phyloP scores from a whole-genome alignment of 768 basidiomycete species.

The Gloeophyllum trabeum region DNA sequence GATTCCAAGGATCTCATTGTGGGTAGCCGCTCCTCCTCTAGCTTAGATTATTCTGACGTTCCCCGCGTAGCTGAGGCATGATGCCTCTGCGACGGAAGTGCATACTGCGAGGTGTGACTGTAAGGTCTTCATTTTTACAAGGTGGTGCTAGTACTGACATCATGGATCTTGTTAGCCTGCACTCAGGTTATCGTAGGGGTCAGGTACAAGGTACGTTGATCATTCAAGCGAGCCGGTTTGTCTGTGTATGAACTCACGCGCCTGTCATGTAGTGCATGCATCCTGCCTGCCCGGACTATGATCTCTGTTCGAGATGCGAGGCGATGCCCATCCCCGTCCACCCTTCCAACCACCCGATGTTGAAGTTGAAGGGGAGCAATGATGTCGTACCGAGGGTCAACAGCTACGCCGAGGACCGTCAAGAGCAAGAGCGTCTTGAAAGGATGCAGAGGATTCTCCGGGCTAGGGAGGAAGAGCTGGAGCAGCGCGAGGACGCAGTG shows the following conservation, averaged over 20 bases:
- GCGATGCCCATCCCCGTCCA: slow-evolving; percentile 71
- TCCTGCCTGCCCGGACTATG: slow-evolving; percentile 65
- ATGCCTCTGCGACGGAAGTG: too few relatives aligned
- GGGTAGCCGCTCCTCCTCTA: slow-evolving; percentile 12
- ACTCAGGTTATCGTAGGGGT: slow-evolving; percentile 39
- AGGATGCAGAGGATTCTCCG: too few relatives aligned
- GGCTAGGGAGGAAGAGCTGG: too few relatives aligned
- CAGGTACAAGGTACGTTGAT: slow-evolving; percentile 55
- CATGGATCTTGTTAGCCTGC: too few relatives aligned
- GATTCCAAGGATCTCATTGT: slow-evolving; percentile 49
- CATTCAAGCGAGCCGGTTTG: background rate
- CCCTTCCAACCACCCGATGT: slow-evolving; percentile 54
- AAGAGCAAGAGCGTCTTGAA: too few relatives aligned
- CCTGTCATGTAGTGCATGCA: slow-evolving; percentile 56
- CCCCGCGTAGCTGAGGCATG: background rate
- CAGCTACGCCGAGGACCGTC: too few relatives aligned
- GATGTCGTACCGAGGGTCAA: slow-evolving; percentile 35
- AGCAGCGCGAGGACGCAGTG: too few relatives aligned
- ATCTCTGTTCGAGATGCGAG: slow-evolving; percentile 73
- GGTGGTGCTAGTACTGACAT: too few relatives aligned
- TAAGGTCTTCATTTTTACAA: too few relatives aligned
- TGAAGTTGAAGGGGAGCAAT: slow-evolving; percentile 56
- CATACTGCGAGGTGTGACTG: slow-evolving; percentile 52
- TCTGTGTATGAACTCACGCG: background rate
- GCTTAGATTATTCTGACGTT: background rate